Evolutionary conservation across 23 red algal species (phyloP).

Genomic region (Gracilaria vermiculophylla): DNA sequence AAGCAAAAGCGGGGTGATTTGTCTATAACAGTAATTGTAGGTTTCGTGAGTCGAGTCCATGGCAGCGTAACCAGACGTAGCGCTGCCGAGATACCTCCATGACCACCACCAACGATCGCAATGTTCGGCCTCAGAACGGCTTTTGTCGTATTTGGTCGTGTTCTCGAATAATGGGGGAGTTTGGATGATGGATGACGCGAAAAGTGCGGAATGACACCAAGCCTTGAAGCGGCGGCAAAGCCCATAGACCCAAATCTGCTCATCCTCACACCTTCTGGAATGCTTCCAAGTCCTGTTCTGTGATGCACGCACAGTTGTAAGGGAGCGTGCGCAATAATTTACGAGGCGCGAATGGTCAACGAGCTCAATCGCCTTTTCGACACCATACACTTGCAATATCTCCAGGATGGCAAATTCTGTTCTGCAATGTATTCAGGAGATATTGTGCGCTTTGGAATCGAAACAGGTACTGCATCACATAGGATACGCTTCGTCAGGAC

Average conservation of each 20-base stretch:
- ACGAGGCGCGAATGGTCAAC: no score
- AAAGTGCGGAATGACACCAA: not conserved
- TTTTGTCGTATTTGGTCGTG: constrained; percentile 11
- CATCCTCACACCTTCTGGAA: not conserved
- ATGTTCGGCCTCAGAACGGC: constrained; percentile 77
- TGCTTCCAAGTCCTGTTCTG: no score
- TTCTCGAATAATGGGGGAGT: not conserved
- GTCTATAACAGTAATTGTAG: constrained; percentile 87
- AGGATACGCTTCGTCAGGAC: no score
- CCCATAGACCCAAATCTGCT: not conserved
- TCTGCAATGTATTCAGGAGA: no score
- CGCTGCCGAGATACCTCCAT: constrained; percentile 87
- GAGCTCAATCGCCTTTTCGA: no score
- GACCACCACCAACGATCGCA: constrained; percentile 89
- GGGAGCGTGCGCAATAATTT: no score
- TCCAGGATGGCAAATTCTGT: no score
- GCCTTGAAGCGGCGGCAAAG: not conserved
- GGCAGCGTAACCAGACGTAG: constrained; percentile 74
- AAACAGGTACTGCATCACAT: no score
- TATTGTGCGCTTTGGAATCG: no score
- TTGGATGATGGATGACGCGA: not conserved
- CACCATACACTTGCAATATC: no score
- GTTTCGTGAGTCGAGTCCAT: constrained; percentile 82
- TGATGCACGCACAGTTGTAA: no score
- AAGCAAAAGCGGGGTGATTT: constrained; percentile 83